Base-by-base conservation (phyloP, 164 flowering plant genomes). In the Macadamia integrifolia region DNA sequence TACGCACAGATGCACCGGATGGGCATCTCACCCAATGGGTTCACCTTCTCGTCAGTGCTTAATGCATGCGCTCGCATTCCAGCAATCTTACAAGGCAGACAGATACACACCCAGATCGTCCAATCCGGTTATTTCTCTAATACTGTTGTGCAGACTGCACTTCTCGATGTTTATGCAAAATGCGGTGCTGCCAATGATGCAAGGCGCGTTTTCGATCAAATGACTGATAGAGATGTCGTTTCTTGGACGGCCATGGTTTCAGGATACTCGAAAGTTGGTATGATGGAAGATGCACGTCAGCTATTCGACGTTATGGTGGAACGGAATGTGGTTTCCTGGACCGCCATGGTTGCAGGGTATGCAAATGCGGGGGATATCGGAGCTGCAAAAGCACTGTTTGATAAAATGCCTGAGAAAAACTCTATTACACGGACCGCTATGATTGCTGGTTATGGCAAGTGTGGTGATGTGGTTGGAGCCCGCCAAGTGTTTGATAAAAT, bases 371-470 rank as follows among this genome's bases (percentile, higher is more conserved):
- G 88, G 0, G 69, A 75, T 31, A 66, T 84, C 55, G 55, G 14
- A 46, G 55, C 68, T 3, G 88, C 88, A 1, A 69, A 63, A 57
- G 74, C 73, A 31, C 48, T 84, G 73, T 83, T 76, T 67, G 81
- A 80, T 59, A 23, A 43, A 66, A 85, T 85, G 85, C 71, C 71
- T 0, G 79, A 71, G 64, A 81, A 70, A 18, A 77, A 80, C 56
- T 62, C 76, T 0, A 71, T 83, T 9, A 61, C 86, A 0, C 80
- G 79, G 81, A 71, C 77, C 9, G 80, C 85, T 28, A 85, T 85
- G 85, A 80, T 83, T 48, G 79, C 88, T 1, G 88, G 88, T 1
- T 85, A 79, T 62, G 83, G 82, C 15, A 84, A 79, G 66, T 64
- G 66, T 43, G 83, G 84, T 2, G 69, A 82, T 53, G 83, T 79